These are phyloP conservation scores for Dioscorea dumetorum DNA, from an alignment of 106 monocot genomes.

Conservation along the genomic window DNA sequence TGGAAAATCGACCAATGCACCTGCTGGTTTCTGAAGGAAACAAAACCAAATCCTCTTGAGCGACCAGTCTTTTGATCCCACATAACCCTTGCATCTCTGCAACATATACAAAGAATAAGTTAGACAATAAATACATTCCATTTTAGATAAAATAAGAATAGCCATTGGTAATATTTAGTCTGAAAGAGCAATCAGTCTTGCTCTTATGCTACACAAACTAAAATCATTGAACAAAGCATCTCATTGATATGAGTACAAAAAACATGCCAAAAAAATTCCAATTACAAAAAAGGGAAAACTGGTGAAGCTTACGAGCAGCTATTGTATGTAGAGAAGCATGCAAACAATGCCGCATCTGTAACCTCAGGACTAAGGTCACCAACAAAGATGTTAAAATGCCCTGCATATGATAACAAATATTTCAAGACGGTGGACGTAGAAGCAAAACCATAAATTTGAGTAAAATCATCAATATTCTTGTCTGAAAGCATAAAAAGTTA, in stretches of 20 bases:
- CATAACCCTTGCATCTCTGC: constrained; percentile 81
- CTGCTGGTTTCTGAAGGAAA: constrained; percentile 81
- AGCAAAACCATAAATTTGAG: background rate
- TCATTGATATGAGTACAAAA: no score
- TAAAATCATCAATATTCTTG: background rate
- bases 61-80: constrained; percentile 92
- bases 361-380: constrained; percentile 89
- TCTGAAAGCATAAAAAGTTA: background rate
- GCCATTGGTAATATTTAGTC: no score
- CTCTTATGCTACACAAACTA: no score
- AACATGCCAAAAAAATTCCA: background rate
- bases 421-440: background rate
- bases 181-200: no score
- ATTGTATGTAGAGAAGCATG: constrained; percentile 56
- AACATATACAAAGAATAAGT: background rate
- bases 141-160: background rate
- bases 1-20: constrained; percentile 3
- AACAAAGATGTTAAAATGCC: constrained; percentile 80
- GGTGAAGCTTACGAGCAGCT: constrained; percentile 67
- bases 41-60: constrained; percentile 86
- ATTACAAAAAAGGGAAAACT: background rate
- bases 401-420: constrained; percentile 20
- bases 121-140: background rate
- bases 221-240: no score
- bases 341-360: constrained; percentile 65